Percentiles rank a stretch among this genome's conserved stretches.
These are phyloP conservation scores for Musa beccarii DNA, from an alignment of 176 grass and related monocot species.

Conservation along the genomic window DNA sequence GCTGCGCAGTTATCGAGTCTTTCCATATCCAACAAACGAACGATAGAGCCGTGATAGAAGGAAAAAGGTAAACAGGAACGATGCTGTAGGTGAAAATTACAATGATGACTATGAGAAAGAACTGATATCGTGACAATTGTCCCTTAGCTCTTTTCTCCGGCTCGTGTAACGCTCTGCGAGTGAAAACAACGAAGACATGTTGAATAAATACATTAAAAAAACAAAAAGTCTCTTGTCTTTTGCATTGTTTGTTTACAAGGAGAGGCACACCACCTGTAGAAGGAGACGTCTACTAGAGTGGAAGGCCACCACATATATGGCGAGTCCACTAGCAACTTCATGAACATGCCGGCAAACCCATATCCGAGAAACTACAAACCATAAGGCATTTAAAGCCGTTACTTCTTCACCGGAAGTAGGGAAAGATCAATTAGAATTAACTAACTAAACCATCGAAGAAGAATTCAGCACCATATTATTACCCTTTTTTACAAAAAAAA, in stretches of 20 bases:
- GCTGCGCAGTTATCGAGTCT: background rate
- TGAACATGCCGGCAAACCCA: background rate
- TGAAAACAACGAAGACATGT: background rate
- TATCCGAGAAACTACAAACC: background rate
- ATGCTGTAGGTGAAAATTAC: slow-evolving; percentile 18
- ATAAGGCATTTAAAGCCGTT: too few species aligned
- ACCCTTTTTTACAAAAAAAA: too few species aligned
- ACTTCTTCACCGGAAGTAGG: too few species aligned
- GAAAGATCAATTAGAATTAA: too few species aligned
- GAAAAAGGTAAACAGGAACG: slow-evolving; percentile 7
- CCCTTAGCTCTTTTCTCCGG: slow-evolving; percentile 11
- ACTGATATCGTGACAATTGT: slow-evolving; percentile 3
- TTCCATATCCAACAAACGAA: too few species aligned
- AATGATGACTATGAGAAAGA: slow-evolving; percentile 8
- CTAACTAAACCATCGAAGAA: too few species aligned
- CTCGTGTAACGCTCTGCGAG: slow-evolving; percentile 22
- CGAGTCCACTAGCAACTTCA: background rate
- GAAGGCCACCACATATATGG: slow-evolving; percentile 14
- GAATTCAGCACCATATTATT: too few species aligned
- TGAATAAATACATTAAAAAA: too few species aligned
- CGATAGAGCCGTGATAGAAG: background rate
- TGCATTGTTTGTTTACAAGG: too few species aligned
- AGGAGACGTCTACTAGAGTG: background rate
- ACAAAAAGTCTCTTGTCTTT: too few species aligned
- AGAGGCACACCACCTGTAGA: background rate